Evolutionary conservation across 192 early-diverging fungal genomes (phyloP), one percentile per base, ranked within the genome.

Genomic region (Coemansia sp.): DNA sequence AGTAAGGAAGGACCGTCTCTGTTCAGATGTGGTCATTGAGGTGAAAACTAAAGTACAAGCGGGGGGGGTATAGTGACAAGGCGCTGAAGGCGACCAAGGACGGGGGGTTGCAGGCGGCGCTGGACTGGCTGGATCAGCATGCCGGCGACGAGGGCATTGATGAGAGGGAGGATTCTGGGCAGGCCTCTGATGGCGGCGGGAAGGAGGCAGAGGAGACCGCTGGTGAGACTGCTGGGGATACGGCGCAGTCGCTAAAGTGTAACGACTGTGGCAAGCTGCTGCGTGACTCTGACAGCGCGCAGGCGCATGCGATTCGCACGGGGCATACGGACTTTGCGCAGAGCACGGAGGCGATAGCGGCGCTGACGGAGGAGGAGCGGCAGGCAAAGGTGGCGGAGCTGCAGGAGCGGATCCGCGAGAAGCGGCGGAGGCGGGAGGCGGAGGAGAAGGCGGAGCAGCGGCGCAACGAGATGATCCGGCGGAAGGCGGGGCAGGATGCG

Each of bases 301-400:
- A 85, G 44, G 54, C 74, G 38, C 87, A 88, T 42, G 87, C 85
- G 34, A 62, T 77, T 19, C 82, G 82, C 44, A 78, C 81, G 1
- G 67, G 75, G 0, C 85, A 90, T 66, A 46, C 55, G 14, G 80
- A 83, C 56, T 87, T 87, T 60, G 49, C 65, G 17, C 83, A 90
- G 45, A 78, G 75, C 36, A 82, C 76, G 3, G 72, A 82, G 19
- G 75, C 56, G 0, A 79, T 87, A 36, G 80, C 84, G 60, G 85
- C 88, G 17, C 62, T 90, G 13, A 81, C 81, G 7, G 81, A 76
- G 13, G 86, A 86, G 22, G 88, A 90, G 45, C 88, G 88, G 71
- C 60, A 58, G 39, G 55, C 60, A 9, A 87, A 85, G 54, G 62
- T 87, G 2, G 68, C 51, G 10, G 80, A 84, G 25, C 51, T 88